These are phyloP conservation scores for Linnemannia zychae DNA, from an alignment of 192 early-diverging fungal genomes.

Conservation along the genomic window DNA sequence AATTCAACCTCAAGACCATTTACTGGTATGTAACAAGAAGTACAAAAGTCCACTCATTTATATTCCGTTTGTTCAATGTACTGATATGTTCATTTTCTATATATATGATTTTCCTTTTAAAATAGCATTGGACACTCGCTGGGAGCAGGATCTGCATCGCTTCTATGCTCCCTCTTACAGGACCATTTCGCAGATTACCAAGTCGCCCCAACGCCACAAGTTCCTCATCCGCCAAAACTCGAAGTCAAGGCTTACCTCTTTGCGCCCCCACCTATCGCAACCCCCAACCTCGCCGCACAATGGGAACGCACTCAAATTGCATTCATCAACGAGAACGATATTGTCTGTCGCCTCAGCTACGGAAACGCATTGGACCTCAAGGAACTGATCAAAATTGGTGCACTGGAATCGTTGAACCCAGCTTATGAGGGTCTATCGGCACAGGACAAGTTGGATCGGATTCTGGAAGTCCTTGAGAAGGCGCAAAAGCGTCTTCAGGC, in stretches of 20 bases:
- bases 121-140: constrained; percentile 58
- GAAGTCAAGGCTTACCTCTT: constrained; percentile 56
- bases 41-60: too few species aligned
- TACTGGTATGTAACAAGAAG: constrained; percentile 49
- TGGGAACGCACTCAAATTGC: constrained; percentile 50
- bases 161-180: constrained; percentile 49
- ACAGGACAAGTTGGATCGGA: constrained; percentile 39
- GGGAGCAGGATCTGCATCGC: constrained; percentile 49
- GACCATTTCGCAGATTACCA: constrained; percentile 46
- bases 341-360: constrained; percentile 55
- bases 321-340: constrained; percentile 60
- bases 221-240: constrained; percentile 17
- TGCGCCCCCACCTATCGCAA: constrained; percentile 55
- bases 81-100: neutral
- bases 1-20: constrained; percentile 56
- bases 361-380: constrained; percentile 60
- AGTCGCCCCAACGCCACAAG: neutral
- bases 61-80: neutral
- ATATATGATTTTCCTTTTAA: neutral
- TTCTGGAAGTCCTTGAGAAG: constrained; percentile 39
- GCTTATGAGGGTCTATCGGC: constrained; percentile 34
- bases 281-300: constrained; percentile 48
- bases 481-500: constrained; percentile 37
- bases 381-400: constrained; percentile 60
- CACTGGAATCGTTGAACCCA: constrained; percentile 49